These are phyloP conservation scores for Sphaerobolus stellatus DNA, from an alignment of 1,284 basidiomycete species.

Conservation along the genomic window DNA sequence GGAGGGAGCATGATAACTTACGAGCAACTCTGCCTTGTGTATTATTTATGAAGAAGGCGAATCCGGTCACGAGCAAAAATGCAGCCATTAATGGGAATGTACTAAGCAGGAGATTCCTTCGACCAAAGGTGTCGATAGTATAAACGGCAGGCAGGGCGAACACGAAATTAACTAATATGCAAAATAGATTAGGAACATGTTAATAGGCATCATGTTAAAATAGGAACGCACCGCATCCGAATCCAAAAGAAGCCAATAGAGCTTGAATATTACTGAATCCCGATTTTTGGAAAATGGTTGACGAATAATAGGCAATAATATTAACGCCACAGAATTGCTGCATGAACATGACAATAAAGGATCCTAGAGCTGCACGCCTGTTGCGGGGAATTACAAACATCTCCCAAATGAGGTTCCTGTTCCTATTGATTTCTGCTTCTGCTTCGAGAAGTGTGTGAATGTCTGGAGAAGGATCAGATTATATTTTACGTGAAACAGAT, in stretches of 20 bases:
- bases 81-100: slow-evolving; percentile 67
- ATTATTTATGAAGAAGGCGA: slow-evolving; percentile 40
- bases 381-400: slow-evolving; percentile 73
- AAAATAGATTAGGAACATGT: neutral
- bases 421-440: slow-evolving; percentile 52
- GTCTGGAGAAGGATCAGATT: slow-evolving; percentile 35
- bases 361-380: slow-evolving; percentile 70
- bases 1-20: neutral
- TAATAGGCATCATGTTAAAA: neutral
- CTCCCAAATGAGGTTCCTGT: slow-evolving; percentile 55
- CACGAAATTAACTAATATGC: slow-evolving; percentile 41
- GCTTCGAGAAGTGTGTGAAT: slow-evolving; percentile 67
- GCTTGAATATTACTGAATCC: slow-evolving; percentile 48
- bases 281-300: slow-evolving; percentile 57
- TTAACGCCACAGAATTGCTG: slow-evolving; percentile 69
- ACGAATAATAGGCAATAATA: slow-evolving; percentile 66
- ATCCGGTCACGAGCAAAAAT: slow-evolving; percentile 63
- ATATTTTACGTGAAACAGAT: slow-evolving; percentile 18
- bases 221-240: slow-evolving; percentile 37
- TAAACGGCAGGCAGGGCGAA: slow-evolving; percentile 56
- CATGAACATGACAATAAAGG: slow-evolving; percentile 71
- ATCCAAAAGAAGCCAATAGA: slow-evolving; percentile 60
- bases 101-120: slow-evolving; percentile 63
- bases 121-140: slow-evolving; percentile 65
- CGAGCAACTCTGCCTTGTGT: slow-evolving; percentile 24